Evolutionary conservation across 2,329 filamentous ascomycete genomes (phyloP), one percentile per base, ranked within the genome.

Genomic region (Coniochaeta pulveracea): DNA sequence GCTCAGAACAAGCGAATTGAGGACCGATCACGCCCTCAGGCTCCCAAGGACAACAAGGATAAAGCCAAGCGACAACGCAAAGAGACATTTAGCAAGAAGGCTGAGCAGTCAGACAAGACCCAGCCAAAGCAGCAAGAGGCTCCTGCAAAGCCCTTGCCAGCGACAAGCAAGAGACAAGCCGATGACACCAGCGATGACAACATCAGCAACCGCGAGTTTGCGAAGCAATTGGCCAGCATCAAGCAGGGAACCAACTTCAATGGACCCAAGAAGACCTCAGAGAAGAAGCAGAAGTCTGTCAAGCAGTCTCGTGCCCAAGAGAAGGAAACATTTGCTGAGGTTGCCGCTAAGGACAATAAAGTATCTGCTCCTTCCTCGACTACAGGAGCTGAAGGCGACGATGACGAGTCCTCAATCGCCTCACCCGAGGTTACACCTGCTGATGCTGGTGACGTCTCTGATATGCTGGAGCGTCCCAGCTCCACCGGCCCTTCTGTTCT

Each of bases 401-500:
- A 93, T 48, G 85, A 93, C 47, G 63, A 80, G 47, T 86, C 85
- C 3, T 66, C 80, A 6, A 66, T 69, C 37, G 64, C 66, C 27
- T 88, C 84, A 9, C 81, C 85, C 19, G 63, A 72, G 33, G 60
- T 69, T 15, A 52, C 47, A 22, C 63, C 72, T n/a, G 65, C 63
- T 10, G 67, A 72, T 37, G 68, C 72, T 38, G 75, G 71, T 35
- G 83, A 83, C 51, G 75, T 95, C 37, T 81, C 81, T 35, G 89
- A 95, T 58, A 96, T 96, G 89, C 76, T 96, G 11, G 86, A 93
- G 58, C 65, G 80, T 31, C 60, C 72, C 34, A 42, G 41, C 26
- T 56, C 72, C 3, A 54, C 75, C 24, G 80, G 75, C 34, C 81
- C 85, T 16, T 77, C 78, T 1, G 75, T 93, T 30, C 66, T 95